A percentile compares a stretch with the other conserved stretches of the same genome.
These are phyloP conservation scores for Heterococcus sp. DNA, from an alignment of 108 stramenopile species.

Conservation along the genomic window DNA sequence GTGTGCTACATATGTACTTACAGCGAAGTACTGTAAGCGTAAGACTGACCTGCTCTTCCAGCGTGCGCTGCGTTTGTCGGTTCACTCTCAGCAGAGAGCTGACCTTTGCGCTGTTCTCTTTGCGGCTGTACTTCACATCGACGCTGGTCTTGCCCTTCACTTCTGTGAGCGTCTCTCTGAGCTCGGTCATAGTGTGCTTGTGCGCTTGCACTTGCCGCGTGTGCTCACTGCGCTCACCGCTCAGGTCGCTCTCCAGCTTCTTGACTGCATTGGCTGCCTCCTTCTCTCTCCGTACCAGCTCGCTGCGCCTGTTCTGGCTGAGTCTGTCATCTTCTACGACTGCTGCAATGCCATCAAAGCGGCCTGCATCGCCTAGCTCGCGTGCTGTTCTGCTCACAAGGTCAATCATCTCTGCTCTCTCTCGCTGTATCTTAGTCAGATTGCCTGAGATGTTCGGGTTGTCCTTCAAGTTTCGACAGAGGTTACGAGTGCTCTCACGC, in stretches of 20 bases:
- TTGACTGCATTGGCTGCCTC: conserved; percentile 48
- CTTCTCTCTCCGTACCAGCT: conserved; percentile 51
- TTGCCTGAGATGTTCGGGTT: conserved; percentile 67
- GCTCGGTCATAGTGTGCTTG: conserved; percentile 46
- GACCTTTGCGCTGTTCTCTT: conserved; percentile 45
- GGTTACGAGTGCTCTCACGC: conserved; percentile 60
- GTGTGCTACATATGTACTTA: background rate
- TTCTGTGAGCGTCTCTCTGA: conserved; percentile 42
- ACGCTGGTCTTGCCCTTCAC: conserved; percentile 30
- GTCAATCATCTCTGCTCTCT: conserved; percentile 59
- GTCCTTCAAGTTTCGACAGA: conserved; percentile 63
- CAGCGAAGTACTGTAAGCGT: background rate
- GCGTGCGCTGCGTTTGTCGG: conserved; percentile 23
- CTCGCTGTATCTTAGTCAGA: conserved; percentile 62
- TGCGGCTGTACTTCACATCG: conserved; percentile 55
- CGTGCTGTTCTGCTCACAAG: conserved; percentile 42
- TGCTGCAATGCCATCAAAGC: conserved; percentile 15
- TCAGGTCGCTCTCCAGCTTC: conserved; percentile 48
- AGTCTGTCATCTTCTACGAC: conserved; percentile 55
- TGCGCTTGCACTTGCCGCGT: conserved; percentile 47
- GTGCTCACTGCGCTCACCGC: conserved; percentile 45
- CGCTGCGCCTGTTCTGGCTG: conserved; percentile 41
- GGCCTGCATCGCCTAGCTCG: conserved; percentile 36
- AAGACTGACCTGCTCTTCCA: conserved; percentile 16
- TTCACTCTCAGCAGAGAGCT: conserved; percentile 39